phyloP scores from a whole-genome alignment of 192 early-diverging fungal species.

The Coemansia javaensis region DNA sequence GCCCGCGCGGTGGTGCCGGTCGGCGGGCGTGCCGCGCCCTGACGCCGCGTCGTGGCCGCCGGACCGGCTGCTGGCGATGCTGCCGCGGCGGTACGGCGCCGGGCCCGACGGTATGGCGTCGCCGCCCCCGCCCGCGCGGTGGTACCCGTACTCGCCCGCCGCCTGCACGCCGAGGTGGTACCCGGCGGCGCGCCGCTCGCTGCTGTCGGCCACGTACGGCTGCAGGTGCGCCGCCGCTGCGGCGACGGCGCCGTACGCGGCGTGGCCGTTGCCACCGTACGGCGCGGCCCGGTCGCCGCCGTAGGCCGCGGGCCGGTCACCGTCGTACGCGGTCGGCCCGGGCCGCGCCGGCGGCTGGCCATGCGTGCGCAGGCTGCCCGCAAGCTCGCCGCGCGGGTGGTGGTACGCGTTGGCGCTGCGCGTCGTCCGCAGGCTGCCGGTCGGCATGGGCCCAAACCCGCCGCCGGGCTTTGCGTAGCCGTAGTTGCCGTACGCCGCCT shows the following conservation, averaged over 20 bases:
- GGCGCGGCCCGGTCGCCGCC: no score
- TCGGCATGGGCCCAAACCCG: not conserved
- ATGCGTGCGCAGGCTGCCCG: not conserved
- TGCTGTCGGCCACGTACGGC: slow-evolving; percentile 33
- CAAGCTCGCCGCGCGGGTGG: slow-evolving; percentile 1
- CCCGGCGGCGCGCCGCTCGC: slow-evolving; percentile 34
- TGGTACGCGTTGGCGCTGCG: slow-evolving; percentile 20
- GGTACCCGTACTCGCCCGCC: slow-evolving; percentile 18
- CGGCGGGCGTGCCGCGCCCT: slow-evolving; percentile 3
- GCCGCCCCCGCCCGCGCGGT: no score
- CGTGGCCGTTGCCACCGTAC: no score
- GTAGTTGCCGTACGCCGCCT: slow-evolving; percentile 7
- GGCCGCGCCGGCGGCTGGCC: not conserved
- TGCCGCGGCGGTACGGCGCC: slow-evolving; percentile 5
- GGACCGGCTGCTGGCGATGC: slow-evolving; percentile 7
- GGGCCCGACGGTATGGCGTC: slow-evolving; percentile 6
- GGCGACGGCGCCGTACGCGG: not conserved
- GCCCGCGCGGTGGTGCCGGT: not conserved
- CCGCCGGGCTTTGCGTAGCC: slow-evolving; percentile 7
- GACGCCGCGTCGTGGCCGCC: not conserved
- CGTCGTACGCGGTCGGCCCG: not conserved
- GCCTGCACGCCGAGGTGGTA: slow-evolving; percentile 9
- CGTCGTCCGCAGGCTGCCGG: slow-evolving; percentile 42
- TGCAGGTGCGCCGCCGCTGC: slow-evolving; percentile 15
- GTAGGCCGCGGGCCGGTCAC: no score